Conservation (phyloP, 805 yeast genomes). For the Clavispora fructus region DNA sequence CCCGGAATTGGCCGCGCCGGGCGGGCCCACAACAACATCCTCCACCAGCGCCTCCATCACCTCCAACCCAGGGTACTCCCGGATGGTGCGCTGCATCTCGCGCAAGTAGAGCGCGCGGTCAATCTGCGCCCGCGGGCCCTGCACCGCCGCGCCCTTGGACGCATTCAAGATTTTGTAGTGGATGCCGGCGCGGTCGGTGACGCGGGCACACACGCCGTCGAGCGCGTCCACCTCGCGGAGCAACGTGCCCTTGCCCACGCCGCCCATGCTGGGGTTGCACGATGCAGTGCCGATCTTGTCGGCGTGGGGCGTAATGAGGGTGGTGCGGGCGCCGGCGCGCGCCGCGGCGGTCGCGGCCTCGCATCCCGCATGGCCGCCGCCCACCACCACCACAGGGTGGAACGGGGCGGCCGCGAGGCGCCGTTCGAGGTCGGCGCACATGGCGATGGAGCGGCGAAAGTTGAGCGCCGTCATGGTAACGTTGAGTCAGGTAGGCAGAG, state of each 20-base stretch:
- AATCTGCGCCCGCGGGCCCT: slow-evolving; percentile 97
- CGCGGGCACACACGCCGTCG: slow-evolving; percentile 82
- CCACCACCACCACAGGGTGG: slow-evolving; percentile 78
- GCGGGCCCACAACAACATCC: slow-evolving; percentile 63
- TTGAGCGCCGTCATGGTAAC: not conserved
- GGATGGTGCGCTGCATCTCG: slow-evolving; percentile 72
- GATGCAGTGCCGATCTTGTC: slow-evolving; percentile 87
- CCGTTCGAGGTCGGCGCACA: slow-evolving; percentile 32
- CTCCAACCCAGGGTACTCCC: slow-evolving; percentile 49
- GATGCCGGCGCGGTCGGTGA: slow-evolving; percentile 91
- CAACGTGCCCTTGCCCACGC: slow-evolving; percentile 94
- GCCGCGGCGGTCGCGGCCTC: slow-evolving; percentile 96
- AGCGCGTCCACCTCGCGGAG: slow-evolving; percentile 91
- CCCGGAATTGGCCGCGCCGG: too few species aligned
- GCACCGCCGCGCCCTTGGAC: slow-evolving; percentile 92
- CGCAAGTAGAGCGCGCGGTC: slow-evolving; percentile 73
- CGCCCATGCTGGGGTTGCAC: slow-evolving; percentile 97
- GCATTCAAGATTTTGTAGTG: slow-evolving; percentile 83
- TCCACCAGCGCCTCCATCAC: slow-evolving; percentile 74
- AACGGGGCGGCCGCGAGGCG: slow-evolving; percentile 24
- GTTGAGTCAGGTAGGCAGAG: not conserved
- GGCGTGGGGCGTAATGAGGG: slow-evolving; percentile 71
- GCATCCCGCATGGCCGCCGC: slow-evolving; percentile 99
- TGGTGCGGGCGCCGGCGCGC: slow-evolving; percentile 66
- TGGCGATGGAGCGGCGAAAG: slow-evolving; percentile 11